Conservation (phyloP, 2,329 filamentous ascomycete species). For the Colletotrichum spinosum region DNA sequence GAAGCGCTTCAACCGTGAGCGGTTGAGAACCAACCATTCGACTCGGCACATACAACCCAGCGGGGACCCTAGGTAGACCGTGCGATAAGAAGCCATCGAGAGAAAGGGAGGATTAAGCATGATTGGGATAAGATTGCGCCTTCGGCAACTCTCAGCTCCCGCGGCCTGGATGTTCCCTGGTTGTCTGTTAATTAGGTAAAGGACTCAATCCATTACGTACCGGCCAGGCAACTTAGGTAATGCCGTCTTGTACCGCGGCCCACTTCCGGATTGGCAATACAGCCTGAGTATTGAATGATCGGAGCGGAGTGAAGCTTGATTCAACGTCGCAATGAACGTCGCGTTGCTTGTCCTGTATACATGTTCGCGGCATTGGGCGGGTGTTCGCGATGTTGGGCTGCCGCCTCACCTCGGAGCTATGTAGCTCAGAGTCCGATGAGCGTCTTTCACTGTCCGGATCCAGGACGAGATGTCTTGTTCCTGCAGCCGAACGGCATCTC, state of each 20-base stretch:
- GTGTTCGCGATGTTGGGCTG: conserved; percentile 2
- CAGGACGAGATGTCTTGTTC: no score
- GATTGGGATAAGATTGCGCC: conserved; percentile 32
- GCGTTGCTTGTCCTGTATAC: not conserved
- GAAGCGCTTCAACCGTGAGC: not conserved
- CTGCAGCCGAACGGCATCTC: no score
- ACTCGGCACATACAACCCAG: no score
- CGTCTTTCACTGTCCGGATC: no score
- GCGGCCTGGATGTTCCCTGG: conserved; percentile 22
- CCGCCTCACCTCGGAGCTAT: not conserved
- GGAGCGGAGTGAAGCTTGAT: not conserved
- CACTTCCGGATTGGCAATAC: not conserved
- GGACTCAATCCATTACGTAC: conserved; percentile 21
- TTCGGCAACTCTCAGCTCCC: conserved; percentile 8
- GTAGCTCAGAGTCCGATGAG: not conserved
- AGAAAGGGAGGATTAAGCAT: conserved; percentile 27
- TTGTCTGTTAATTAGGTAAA: conserved; percentile 5
- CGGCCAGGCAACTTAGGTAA: conserved; percentile 8
- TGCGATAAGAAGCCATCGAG: conserved; percentile 24
- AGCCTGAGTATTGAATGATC: conserved; percentile 3
- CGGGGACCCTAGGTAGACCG: not conserved
- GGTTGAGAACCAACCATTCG: no score
- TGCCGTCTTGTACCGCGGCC: conserved; percentile 12
- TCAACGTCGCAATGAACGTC: conserved; percentile 1
- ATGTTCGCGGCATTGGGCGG: not conserved